Conservation (phyloP, 140 eudicot genomes). For the Erigeron philadelphicus region DNA sequence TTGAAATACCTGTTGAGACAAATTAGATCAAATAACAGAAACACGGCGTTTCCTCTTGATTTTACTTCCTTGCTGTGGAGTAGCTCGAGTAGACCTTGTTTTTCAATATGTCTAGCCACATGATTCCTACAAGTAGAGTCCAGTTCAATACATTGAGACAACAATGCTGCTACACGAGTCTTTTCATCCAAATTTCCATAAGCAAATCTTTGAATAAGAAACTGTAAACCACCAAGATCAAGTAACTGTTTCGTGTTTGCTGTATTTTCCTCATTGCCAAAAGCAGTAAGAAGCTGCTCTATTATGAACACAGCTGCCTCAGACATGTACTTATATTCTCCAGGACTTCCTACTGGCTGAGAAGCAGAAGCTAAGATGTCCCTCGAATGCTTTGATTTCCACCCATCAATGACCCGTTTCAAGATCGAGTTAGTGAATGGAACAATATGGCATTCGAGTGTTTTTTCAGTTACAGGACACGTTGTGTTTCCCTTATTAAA, state of each 20-base stretch:
- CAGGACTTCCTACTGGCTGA: slow-evolving; percentile 32
- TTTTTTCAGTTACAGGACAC: slow-evolving; percentile 60
- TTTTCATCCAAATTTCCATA: slow-evolving; percentile 48
- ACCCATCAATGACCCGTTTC: slow-evolving; percentile 54
- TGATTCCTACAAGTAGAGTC: slow-evolving; percentile 50
- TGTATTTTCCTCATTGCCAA: slow-evolving; percentile 44
- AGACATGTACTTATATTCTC: slow-evolving; percentile 39
- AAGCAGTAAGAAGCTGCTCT: slow-evolving; percentile 60
- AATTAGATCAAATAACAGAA: slow-evolving; percentile 50
- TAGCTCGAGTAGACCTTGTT: slow-evolving; percentile 40
- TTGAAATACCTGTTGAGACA: slow-evolving; percentile 59
- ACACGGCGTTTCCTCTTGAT: slow-evolving; percentile 51
- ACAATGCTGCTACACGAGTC: slow-evolving; percentile 41
- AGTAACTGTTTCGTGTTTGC: slow-evolving; percentile 39
- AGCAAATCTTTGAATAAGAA: slow-evolving; percentile 51
- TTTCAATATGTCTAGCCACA: slow-evolving; percentile 47
- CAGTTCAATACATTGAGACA: slow-evolving; percentile 51
- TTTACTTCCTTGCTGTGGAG: slow-evolving; percentile 43
- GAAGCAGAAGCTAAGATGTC: slow-evolving; percentile 46
- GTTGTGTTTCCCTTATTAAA: slow-evolving; percentile 46
- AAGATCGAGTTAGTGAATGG: slow-evolving; percentile 58
- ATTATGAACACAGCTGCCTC: slow-evolving; percentile 45
- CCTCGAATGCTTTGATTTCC: slow-evolving; percentile 59
- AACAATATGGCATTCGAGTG: slow-evolving; percentile 39
- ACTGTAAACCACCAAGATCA: slow-evolving; percentile 67